These are phyloP conservation scores for Pleurotus tuber-regium DNA, from an alignment of 768 basidiomycete species.

Conservation along the genomic window DNA sequence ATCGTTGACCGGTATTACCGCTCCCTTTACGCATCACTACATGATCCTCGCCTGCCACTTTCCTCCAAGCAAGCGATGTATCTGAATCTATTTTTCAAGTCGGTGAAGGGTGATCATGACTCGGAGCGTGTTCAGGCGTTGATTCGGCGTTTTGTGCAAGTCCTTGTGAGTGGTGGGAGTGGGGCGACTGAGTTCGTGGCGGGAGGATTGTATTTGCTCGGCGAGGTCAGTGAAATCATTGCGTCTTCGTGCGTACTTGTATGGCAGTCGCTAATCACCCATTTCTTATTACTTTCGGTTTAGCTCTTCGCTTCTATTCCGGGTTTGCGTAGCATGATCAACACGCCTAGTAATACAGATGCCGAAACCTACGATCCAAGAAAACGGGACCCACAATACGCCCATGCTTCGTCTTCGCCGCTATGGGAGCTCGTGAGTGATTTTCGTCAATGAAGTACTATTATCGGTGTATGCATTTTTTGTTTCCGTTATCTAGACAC, in stretches of 20 bases:
- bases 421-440: conserved; percentile 86
- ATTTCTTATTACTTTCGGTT: conserved; percentile 4
- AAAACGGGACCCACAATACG: conserved; percentile 88
- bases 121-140: conserved; percentile 72
- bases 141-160: conserved; percentile 79
- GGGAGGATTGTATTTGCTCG: conserved; percentile 83
- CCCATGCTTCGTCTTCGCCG: conserved; percentile 74
- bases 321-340: conserved; percentile 40
- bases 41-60: conserved; percentile 73
- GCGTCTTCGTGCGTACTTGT: too few species aligned
- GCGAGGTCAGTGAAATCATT: too few species aligned
- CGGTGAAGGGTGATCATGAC: conserved; percentile 65
- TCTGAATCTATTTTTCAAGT: conserved; percentile 90
- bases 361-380: conserved; percentile 69
- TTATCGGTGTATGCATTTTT: too few species aligned
- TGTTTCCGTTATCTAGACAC: conserved; percentile 50
- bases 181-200: conserved; percentile 86
- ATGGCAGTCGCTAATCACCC: conserved; percentile 5
- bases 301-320: conserved; percentile 42
- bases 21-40: conserved; percentile 85
- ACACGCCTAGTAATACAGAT: conserved; percentile 16
- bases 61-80: conserved; percentile 97
- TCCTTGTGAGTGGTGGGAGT: conserved; percentile 64
- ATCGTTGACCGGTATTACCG: conserved; percentile 73
- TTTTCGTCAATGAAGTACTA: neutral